Conservation (phyloP, 805 yeast species). For the Yarrowia hollandica region DNA sequence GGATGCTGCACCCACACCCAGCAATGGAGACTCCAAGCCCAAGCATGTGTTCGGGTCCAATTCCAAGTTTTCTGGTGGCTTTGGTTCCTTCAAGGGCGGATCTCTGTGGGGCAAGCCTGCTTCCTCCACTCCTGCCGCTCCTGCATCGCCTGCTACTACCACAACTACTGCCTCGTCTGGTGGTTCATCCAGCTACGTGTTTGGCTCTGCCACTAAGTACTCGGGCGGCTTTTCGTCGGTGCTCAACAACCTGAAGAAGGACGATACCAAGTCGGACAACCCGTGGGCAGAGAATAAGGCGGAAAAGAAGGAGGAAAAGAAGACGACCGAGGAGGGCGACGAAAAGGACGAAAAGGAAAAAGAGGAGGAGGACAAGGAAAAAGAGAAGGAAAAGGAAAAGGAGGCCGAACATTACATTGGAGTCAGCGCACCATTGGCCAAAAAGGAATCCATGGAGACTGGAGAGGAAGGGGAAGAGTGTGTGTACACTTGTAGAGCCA, state of each 20-base stretch:
- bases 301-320: slow-evolving; percentile 27
- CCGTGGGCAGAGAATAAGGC: slow-evolving; percentile 29
- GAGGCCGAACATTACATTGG: slow-evolving; percentile 41
- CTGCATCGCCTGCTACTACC: neutral
- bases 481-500: slow-evolving; percentile 67
- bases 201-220: slow-evolving; percentile 25
- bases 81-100: slow-evolving; percentile 37
- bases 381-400: slow-evolving; percentile 37
- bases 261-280: slow-evolving; percentile 56
- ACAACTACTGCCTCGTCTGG: neutral
- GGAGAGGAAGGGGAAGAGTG: slow-evolving; percentile 89
- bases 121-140: neutral
- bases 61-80: slow-evolving; percentile 29
- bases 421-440: slow-evolving; percentile 38
- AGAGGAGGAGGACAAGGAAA: slow-evolving; percentile 33
- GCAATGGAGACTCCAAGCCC: neutral
- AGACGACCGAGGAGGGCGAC: slow-evolving; percentile 33
- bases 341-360: slow-evolving; percentile 34
- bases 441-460: slow-evolving; percentile 53
- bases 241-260: slow-evolving; percentile 14
- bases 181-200: slow-evolving; percentile 1
- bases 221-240: slow-evolving; percentile 25
- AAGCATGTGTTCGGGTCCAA: slow-evolving; percentile 42
- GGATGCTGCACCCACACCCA: neutral
- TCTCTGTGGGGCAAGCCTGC: slow-evolving; percentile 9